Evolutionary conservation across 2,329 filamentous ascomycete genomes (phyloP).

Genomic region (Trichoderma asperellum): DNA sequence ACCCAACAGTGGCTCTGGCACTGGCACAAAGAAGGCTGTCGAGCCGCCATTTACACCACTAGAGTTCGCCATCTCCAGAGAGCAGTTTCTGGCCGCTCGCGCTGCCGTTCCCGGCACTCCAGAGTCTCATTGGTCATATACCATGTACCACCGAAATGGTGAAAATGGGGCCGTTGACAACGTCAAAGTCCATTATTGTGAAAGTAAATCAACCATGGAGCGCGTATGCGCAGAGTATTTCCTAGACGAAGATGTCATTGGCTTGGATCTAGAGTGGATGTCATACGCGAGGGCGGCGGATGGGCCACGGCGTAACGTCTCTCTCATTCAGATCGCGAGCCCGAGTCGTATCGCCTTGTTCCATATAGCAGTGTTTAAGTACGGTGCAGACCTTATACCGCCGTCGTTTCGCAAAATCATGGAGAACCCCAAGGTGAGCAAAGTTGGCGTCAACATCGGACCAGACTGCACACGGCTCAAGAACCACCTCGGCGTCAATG

Average conservation of each 20-base stretch:
- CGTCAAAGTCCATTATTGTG: slow-evolving; percentile 79
- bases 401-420: slow-evolving; percentile 73
- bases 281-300: slow-evolving; percentile 50
- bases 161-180: slow-evolving; percentile 50
- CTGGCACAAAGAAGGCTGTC: background rate
- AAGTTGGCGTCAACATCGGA: slow-evolving; percentile 76
- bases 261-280: slow-evolving; percentile 90
- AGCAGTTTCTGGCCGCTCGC: slow-evolving; percentile 49
- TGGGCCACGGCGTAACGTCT: slow-evolving; percentile 69
- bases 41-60: slow-evolving; percentile 37
- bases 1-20: background rate
- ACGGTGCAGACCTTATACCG: slow-evolving; percentile 63
- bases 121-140: slow-evolving; percentile 69
- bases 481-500: slow-evolving; percentile 66
- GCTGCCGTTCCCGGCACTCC: slow-evolving; percentile 48
- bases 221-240: slow-evolving; percentile 67
- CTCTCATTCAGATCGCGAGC: slow-evolving; percentile 81
- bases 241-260: slow-evolving; percentile 69
- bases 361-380: slow-evolving; percentile 70
- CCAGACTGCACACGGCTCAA: slow-evolving; percentile 71
- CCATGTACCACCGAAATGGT: slow-evolving; percentile 62
- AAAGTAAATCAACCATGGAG: slow-evolving; percentile 68
- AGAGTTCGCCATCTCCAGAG: slow-evolving; percentile 39
- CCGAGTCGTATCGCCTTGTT: slow-evolving; percentile 78
- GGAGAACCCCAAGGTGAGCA: slow-evolving; percentile 69